Conservation (phyloP, 371 early-diverging fungal species). For the Lichtheimia hyalospora region DNA sequence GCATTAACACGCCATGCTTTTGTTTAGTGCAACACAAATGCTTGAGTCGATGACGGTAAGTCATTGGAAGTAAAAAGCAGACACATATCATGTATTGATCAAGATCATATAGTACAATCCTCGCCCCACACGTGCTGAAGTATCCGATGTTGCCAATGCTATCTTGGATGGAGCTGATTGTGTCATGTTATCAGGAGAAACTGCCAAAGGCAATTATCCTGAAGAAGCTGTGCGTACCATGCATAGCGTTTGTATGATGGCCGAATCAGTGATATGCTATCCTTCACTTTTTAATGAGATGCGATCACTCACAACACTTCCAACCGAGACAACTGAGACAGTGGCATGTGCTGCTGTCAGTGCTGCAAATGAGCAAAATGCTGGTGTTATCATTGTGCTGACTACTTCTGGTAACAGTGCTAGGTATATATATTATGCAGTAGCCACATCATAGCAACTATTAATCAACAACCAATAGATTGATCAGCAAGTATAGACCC, state of each 20-base stretch:
- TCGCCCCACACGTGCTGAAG: constrained; percentile 97
- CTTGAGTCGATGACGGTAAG: constrained; percentile 95
- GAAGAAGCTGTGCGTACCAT: constrained; percentile 76
- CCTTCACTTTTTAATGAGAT: constrained; percentile 81
- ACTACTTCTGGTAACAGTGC: constrained; percentile 81
- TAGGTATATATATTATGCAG: constrained; percentile 33
- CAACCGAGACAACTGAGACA: constrained; percentile 87
- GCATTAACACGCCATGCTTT: neutral
- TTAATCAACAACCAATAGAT: too few relatives aligned
- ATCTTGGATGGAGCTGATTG: constrained; percentile 96
- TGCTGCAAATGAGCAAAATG: constrained; percentile 83
- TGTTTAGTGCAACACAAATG: constrained; percentile 94
- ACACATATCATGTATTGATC: neutral
- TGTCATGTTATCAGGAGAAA: constrained; percentile 99
- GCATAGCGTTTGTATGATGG: constrained; percentile 71
- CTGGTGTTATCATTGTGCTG: constrained; percentile 88
- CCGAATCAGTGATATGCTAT: constrained; percentile 79
- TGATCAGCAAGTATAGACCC: constrained; percentile 95
- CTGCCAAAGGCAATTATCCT: constrained; percentile 92
- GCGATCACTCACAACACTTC: constrained; percentile 68
- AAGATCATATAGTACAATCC: constrained; percentile 66
- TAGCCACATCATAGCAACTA: too few relatives aligned
- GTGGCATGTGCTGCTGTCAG: constrained; percentile 95
- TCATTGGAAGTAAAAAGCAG: too few relatives aligned
- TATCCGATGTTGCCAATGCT: constrained; percentile 98